Percentiles rank a stretch among this genome's conserved stretches.
These are phyloP conservation scores for Yamadazyma sp. DNA, from an alignment of 805 yeast genomes.

Conservation along the genomic window DNA sequence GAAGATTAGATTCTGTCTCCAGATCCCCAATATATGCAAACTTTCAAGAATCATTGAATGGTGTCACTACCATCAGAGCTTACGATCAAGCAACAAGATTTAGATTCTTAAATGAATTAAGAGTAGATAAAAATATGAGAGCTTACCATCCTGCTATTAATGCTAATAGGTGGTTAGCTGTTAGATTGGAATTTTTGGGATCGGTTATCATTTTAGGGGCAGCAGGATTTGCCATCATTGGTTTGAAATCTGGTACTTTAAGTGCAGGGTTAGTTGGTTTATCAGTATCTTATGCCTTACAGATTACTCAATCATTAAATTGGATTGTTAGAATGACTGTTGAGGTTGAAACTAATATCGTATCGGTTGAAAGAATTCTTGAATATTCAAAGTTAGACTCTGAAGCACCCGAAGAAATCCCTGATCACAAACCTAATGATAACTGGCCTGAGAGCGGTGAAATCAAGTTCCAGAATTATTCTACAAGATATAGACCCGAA, in stretches of 20 bases:
- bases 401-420: slow-evolving; percentile 80
- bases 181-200: slow-evolving; percentile 87
- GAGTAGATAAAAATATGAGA: slow-evolving; percentile 82
- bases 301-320: slow-evolving; percentile 87
- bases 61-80: slow-evolving; percentile 74
- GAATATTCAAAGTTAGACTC: slow-evolving; percentile 77
- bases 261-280: slow-evolving; percentile 93
- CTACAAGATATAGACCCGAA: slow-evolving; percentile 43
- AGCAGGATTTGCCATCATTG: slow-evolving; percentile 74
- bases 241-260: slow-evolving; percentile 64
- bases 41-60: slow-evolving; percentile 77
- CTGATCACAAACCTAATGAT: slow-evolving; percentile 56
- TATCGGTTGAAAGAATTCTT: slow-evolving; percentile 89
- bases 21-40: slow-evolving; percentile 81
- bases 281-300: slow-evolving; percentile 88
- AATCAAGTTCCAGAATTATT: slow-evolving; percentile 34
- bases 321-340: slow-evolving; percentile 99
- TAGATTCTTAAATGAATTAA: slow-evolving; percentile 57
- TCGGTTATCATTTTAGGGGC: slow-evolving; percentile 84
- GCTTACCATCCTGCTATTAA: slow-evolving; percentile 91
- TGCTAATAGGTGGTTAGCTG: slow-evolving; percentile 97
- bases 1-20: slow-evolving; percentile 77
- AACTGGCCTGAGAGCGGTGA: slow-evolving; percentile 40
- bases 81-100: slow-evolving; percentile 66
- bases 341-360: slow-evolving; percentile 96